phyloP scores from a whole-genome alignment of 345 rosid genomes.

The Eucalyptus regnans region DNA sequence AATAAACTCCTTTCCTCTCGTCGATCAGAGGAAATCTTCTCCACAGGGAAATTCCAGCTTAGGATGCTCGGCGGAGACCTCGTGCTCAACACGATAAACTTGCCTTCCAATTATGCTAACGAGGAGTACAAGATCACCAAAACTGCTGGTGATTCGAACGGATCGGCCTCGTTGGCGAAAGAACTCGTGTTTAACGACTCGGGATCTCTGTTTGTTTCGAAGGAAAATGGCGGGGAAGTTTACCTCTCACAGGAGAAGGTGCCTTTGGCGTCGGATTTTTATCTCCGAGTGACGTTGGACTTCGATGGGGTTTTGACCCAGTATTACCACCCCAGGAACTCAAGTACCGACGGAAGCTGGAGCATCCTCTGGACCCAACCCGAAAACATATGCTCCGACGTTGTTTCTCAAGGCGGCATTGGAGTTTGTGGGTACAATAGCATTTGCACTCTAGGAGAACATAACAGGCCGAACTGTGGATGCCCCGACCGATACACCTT shows the following conservation, averaged over 20 bases:
- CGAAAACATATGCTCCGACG: not conserved
- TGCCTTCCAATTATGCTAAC: not conserved
- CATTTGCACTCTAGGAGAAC: not conserved
- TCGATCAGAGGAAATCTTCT: too few relatives aligned
- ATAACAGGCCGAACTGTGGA: slow-evolving; percentile 4
- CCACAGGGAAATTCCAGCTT: not conserved
- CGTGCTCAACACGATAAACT: not conserved
- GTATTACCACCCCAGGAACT: not conserved
- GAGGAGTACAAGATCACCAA: not conserved
- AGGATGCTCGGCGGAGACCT: not conserved
- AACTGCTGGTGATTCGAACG: not conserved
- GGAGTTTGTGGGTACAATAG: not conserved
- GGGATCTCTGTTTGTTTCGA: not conserved
- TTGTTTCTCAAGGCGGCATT: not conserved
- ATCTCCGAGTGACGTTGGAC: not conserved
- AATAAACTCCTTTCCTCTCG: too few relatives aligned
- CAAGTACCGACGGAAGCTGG: not conserved
- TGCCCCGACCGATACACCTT: slow-evolving; percentile 14
- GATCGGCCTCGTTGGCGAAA: not conserved
- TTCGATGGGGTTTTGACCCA: not conserved
- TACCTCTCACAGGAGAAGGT: too few relatives aligned
- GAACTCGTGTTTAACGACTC: not conserved
- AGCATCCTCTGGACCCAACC: not conserved
- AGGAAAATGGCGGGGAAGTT: too few relatives aligned
- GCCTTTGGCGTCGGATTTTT: not conserved